Conservation (phyloP, 331 rosid genomes). For the Quercus tomentella region DNA sequence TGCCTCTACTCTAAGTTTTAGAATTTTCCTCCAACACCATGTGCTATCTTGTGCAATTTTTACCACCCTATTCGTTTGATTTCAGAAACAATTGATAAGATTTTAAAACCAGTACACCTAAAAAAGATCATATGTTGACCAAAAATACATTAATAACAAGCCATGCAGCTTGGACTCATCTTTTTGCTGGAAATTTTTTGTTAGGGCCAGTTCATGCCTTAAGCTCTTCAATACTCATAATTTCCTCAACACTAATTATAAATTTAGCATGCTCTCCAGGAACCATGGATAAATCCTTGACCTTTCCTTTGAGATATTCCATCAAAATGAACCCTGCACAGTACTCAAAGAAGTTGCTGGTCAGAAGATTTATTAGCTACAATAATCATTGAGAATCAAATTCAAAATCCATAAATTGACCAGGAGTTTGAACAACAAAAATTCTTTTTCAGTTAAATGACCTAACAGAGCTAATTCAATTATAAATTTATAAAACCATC, state of each 20-base stretch:
- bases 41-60: no score
- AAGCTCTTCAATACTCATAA: constrained; percentile 45
- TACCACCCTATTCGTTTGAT: no score
- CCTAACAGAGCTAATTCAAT: neutral
- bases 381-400: neutral
- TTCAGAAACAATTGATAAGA: no score
- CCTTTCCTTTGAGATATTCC: constrained; percentile 44
- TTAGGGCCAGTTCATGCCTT: constrained; percentile 35
- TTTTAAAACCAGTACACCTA: no score
- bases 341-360: constrained; percentile 7
- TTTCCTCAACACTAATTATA: constrained; percentile 28
- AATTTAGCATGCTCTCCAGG: constrained; percentile 24
- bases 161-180: constrained; percentile 20
- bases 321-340: constrained; percentile 55
- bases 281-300: constrained; percentile 30
- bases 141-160: neutral
- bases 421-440: neutral
- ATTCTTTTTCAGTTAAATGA: neutral
- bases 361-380: neutral
- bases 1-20: no score
- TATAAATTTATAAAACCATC: neutral
- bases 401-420: neutral
- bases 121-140: neutral
- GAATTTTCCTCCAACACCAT: no score
- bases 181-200: constrained; percentile 16